Conservation (phyloP, 768 basidiomycete genomes). For the Agrocybe praecox region DNA sequence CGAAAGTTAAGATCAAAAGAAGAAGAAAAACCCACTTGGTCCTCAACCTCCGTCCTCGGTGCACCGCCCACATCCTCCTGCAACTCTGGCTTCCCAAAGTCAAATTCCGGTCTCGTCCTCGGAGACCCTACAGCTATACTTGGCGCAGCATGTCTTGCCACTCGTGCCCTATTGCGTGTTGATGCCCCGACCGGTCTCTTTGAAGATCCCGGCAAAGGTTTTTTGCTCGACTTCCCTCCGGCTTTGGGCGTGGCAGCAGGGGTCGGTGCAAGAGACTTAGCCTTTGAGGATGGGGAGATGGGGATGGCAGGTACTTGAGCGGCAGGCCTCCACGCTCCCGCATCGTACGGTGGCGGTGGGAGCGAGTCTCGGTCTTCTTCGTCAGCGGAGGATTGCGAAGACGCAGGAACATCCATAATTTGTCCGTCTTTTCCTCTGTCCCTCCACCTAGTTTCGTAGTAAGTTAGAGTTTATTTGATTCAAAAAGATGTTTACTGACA, state of each 20-base stretch:
- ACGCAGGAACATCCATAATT: slow-evolving; percentile 27
- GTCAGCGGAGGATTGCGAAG: slow-evolving; percentile 14
- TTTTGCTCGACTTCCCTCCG: slow-evolving; percentile 8
- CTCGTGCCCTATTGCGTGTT: slow-evolving; percentile 39
- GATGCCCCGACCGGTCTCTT: slow-evolving; percentile 30
- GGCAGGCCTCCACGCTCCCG: slow-evolving; percentile 53
- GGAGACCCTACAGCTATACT: slow-evolving; percentile 7
- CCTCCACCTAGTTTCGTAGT: slow-evolving; percentile 60
- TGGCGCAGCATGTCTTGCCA: slow-evolving; percentile 6
- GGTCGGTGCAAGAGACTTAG: slow-evolving; percentile 23
- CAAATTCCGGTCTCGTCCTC: slow-evolving; percentile 38
- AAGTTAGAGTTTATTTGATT: not conserved
- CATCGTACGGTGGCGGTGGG: slow-evolving; percentile 69
- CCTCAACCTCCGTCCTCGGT: slow-evolving; percentile 5
- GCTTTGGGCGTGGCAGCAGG: slow-evolving; percentile 6
- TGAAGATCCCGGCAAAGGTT: slow-evolving; percentile 6
- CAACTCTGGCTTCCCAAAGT: slow-evolving; percentile 39
- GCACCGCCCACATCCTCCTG: slow-evolving; percentile 18
- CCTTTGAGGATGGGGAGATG: slow-evolving; percentile 23
- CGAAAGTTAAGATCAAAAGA: not conserved
- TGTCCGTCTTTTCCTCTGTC: slow-evolving; percentile 59
- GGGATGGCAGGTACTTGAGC: slow-evolving; percentile 32
- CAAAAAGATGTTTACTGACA: slow-evolving; percentile 51
- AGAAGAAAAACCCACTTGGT: slow-evolving; percentile 19
- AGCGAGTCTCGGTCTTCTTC: not conserved